These are phyloP conservation scores for Rhynchospora tenuis DNA, from an alignment of 176 grass and related monocot species.

Conservation along the genomic window DNA sequence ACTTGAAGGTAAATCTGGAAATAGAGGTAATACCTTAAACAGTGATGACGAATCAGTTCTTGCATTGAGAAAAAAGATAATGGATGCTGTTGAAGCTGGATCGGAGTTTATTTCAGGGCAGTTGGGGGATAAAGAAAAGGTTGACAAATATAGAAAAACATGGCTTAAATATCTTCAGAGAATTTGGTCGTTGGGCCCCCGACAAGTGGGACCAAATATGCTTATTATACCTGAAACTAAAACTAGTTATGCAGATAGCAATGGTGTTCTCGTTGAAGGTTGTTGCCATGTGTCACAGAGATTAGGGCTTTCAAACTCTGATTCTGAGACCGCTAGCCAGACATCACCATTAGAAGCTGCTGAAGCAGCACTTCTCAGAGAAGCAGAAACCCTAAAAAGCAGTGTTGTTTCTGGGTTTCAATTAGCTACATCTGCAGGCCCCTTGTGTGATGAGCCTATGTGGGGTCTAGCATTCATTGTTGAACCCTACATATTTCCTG, in stretches of 20 bases:
- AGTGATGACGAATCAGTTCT: slow-evolving; percentile 45
- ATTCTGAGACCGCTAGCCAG: slow-evolving; percentile 20
- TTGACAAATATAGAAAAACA: slow-evolving; percentile 43
- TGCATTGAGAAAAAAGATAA: slow-evolving; percentile 50
- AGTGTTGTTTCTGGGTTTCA: slow-evolving; percentile 83
- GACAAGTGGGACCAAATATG: slow-evolving; percentile 71
- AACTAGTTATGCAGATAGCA: slow-evolving; percentile 24
- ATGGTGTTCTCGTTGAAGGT: slow-evolving; percentile 41
- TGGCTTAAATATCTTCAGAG: slow-evolving; percentile 50
- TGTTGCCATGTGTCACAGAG: slow-evolving; percentile 62
- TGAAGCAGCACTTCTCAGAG: slow-evolving; percentile 39
- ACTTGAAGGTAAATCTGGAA: slow-evolving; percentile 61
- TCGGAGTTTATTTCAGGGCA: slow-evolving; percentile 39
- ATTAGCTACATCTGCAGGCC: slow-evolving; percentile 64
- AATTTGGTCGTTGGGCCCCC: slow-evolving; percentile 67
- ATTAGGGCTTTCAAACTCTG: slow-evolving; percentile 43
- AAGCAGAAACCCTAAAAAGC: slow-evolving; percentile 60
- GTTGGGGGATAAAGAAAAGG: slow-evolving; percentile 52
- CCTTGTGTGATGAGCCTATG: slow-evolving; percentile 88
- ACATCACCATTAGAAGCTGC: slow-evolving; percentile 6
- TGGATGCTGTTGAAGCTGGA: slow-evolving; percentile 64
- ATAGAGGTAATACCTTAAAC: slow-evolving; percentile 31
- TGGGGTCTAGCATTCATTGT: slow-evolving; percentile 84
- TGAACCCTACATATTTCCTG: slow-evolving; percentile 60
- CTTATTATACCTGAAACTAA: slow-evolving; percentile 48